phyloP scores from a whole-genome alignment of 345 rosid genomes.

The Eucalyptus pauciflora region DNA sequence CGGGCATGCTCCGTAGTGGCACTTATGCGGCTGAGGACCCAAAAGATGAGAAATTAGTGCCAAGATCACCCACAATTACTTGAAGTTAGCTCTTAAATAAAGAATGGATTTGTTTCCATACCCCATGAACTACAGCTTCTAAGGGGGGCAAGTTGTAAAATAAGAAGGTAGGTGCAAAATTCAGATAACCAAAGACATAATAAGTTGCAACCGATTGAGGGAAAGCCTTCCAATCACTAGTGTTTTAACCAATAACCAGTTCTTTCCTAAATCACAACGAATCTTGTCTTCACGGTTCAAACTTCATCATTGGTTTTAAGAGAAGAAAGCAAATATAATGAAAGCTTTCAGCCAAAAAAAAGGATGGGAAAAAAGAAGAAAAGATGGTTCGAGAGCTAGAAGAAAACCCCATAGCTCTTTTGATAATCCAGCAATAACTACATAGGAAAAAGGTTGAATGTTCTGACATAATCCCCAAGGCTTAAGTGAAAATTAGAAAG shows the following conservation, averaged over 20 bases:
- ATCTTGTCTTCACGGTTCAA: not conserved
- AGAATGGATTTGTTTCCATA: not conserved
- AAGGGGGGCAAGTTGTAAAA: not conserved
- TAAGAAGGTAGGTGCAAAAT: not conserved
- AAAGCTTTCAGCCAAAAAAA: not conserved
- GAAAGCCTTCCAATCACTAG: not conserved
- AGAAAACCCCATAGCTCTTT: not conserved
- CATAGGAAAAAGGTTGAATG: not conserved
- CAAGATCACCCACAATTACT: not conserved
- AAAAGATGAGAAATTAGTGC: not conserved
- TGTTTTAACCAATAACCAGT: not conserved
- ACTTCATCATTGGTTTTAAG: not conserved
- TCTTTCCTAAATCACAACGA: not conserved
- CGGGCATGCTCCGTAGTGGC: constrained; percentile 95
- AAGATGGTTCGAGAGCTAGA: not conserved
- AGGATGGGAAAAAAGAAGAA: not conserved
- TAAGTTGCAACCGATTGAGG: not conserved
- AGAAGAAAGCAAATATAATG: not conserved
- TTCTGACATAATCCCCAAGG: not conserved
- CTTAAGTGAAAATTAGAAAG: not conserved
- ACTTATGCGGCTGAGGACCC: constrained; percentile 61
- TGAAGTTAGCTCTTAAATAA: not conserved
- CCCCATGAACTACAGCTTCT: not conserved
- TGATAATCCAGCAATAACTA: not conserved
- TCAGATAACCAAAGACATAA: not conserved